Percentiles rank a stretch among this genome's conserved stretches.
Conservation (phyloP, 179 eudicot genomes). For the Beta macrorhiza region DNA sequence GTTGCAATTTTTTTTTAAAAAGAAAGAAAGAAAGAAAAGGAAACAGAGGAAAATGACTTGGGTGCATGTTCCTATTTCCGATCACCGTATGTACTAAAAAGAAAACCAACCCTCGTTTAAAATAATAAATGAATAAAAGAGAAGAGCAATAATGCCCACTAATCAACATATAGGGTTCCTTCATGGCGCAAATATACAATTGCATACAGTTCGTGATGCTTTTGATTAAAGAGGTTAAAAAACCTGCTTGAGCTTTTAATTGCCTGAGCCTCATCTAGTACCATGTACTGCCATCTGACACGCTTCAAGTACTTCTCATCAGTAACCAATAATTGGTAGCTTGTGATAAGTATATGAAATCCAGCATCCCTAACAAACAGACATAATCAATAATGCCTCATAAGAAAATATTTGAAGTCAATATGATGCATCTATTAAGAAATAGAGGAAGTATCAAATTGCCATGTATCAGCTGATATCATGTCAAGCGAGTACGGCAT, state of each 20-base stretch:
- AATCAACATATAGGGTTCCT: background rate
- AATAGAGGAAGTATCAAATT: no score
- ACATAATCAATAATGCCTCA: background rate
- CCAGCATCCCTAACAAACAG: constrained; percentile 71
- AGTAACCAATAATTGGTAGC: constrained; percentile 88
- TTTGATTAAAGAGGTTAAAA: constrained; percentile 14
- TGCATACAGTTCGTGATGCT: background rate
- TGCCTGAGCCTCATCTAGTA: constrained; percentile 98
- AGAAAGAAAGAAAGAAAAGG: no score
- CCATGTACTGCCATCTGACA: constrained; percentile 99
- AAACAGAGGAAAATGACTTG: no score
- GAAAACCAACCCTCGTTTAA: no score
- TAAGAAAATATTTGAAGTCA: background rate
- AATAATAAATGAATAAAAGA: background rate
- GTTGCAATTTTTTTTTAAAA: no score
- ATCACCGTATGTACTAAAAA: background rate
- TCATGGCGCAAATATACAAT: background rate
- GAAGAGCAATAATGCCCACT: background rate
- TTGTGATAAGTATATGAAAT: constrained; percentile 95
- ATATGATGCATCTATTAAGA: background rate
- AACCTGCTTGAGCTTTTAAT: constrained; percentile 92
- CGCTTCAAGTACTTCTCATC: constrained; percentile 96
- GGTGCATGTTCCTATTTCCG: no score
- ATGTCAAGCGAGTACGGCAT: background rate
- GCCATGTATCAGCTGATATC: background rate